phyloP scores from a whole-genome alignment of 1,284 basidiomycete genomes.

The Leccinum angustisporum region DNA sequence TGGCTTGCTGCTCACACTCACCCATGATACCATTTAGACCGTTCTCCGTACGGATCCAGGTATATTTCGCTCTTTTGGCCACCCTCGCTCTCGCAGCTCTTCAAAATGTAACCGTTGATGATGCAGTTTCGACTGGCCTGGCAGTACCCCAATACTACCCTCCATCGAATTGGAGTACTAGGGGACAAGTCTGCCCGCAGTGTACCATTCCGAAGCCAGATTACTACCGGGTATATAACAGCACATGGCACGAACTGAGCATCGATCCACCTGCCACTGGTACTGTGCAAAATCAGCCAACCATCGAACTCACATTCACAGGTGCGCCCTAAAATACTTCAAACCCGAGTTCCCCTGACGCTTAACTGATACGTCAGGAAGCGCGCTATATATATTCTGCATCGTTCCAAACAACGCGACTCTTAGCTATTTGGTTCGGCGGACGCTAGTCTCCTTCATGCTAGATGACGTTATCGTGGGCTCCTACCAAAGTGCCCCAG shows the following conservation, averaged over 20 bases:
- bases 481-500: background rate
- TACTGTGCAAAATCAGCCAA: background rate
- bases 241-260: constrained; percentile 22
- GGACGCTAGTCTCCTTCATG: constrained; percentile 2
- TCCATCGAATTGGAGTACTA: background rate
- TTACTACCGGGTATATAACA: constrained; percentile 1
- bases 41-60: background rate
- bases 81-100: background rate
- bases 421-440: background rate
- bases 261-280: background rate
- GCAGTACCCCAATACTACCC: constrained; percentile 11
- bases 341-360: background rate
- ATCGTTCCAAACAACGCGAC: constrained; percentile 13
- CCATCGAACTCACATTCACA: constrained; percentile 14
- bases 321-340: constrained; percentile 2
- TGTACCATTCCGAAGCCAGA: background rate
- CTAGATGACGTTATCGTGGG: constrained; percentile 3
- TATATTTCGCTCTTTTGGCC: background rate
- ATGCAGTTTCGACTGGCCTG: constrained; percentile 6
- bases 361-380: constrained; percentile 6
- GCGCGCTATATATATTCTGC: constrained; percentile 24
- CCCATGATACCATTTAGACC: background rate
- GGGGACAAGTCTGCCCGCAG: background rate
- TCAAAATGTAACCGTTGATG: constrained; percentile 25
- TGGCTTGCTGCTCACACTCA: background rate